Base-by-base conservation (phyloP, 257 asterid genomes). In the Forsythia suspensa region DNA sequence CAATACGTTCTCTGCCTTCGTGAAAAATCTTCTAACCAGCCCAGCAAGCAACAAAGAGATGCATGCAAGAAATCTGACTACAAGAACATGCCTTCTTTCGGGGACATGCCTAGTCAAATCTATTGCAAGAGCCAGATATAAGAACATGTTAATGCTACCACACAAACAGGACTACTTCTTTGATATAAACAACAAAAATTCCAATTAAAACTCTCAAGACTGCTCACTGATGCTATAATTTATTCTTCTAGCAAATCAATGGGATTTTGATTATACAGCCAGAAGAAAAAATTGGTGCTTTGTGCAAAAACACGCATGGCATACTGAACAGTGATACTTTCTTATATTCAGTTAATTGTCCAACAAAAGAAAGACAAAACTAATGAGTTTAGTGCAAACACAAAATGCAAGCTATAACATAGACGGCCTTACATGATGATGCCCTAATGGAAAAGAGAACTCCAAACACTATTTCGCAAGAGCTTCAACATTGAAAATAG, bases 31-130 rank as follows among this genome's bases (percentile, higher is more conserved):
- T 78, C 87, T 55, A 21, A 77, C 80, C 78, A 92, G 71, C 61
- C 85, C 84, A 52, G 82, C 80, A 65, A 89, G 74, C 78, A 87
- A 73, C 55, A 87, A 73, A 63, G 34, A 88, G 41, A 89, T 55
- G 81, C 87, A 90, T 59, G 92, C 93, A 71, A 96, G 85, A 77
- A 92, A 46, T 76, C 85, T 85, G 87, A 88, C 44, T 70, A 89
- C 61, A 71, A 63, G 70, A 9, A 84, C 74, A 72, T 79, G 83
- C 77, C 87, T 80, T 78, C 86, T 80, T 74, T 88, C 88, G 8
- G 71, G 72, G 51, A 69, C 74, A 24, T 48, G 81, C 69, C 73
- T 70, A 70, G 79, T 82, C 77, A 74, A 76, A 88, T 85, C 92
- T 90, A 82, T 71, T 83, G 82, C 73, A 87, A 81, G 68, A 38